Percentiles rank a stretch among this genome's conserved stretches.
Conservation (phyloP, 2,329 filamentous ascomycete genomes). For the Apiospora marii region DNA sequence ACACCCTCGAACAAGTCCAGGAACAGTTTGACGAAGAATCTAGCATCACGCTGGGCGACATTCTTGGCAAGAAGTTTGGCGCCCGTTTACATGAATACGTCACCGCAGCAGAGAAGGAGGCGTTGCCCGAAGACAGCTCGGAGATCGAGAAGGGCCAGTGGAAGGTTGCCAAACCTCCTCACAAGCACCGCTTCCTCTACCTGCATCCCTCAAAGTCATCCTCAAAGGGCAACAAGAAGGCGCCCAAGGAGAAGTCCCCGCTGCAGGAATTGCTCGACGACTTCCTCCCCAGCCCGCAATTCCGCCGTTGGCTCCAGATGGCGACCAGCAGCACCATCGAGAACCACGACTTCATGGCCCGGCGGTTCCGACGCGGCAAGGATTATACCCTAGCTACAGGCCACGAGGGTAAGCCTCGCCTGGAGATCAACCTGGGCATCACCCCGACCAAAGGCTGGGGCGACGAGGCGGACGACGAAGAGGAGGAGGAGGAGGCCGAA, state of each 20-base stretch:
- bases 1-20: conserved; percentile 83
- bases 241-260: conserved; percentile 55
- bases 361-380: conserved; percentile 83
- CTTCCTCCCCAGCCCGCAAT: conserved; percentile 83
- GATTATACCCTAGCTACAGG: conserved; percentile 95
- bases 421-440: conserved; percentile 88
- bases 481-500: conserved; percentile 45
- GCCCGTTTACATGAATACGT: conserved; percentile 75
- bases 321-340: conserved; percentile 79
- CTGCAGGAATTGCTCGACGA: conserved; percentile 82
- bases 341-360: conserved; percentile 79
- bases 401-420: conserved; percentile 77
- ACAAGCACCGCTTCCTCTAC: conserved; percentile 95
- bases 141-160: conserved; percentile 70
- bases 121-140: conserved; percentile 54
- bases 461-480: conserved; percentile 65
- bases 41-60: conserved; percentile 80
- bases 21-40: conserved; percentile 84
- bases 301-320: conserved; percentile 87
- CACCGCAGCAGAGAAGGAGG: conserved; percentile 65
- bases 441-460: conserved; percentile 90
- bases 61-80: conserved; percentile 82
- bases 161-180: conserved; percentile 84
- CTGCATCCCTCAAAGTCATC: conserved; percentile 60
- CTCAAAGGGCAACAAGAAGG: conserved; percentile 28